A percentile compares a stretch with the other conserved stretches of the same genome.
Evolutionary conservation across 192 early-diverging fungal genomes (phyloP).

Genomic region (Umbelopsis isabellina): DNA sequence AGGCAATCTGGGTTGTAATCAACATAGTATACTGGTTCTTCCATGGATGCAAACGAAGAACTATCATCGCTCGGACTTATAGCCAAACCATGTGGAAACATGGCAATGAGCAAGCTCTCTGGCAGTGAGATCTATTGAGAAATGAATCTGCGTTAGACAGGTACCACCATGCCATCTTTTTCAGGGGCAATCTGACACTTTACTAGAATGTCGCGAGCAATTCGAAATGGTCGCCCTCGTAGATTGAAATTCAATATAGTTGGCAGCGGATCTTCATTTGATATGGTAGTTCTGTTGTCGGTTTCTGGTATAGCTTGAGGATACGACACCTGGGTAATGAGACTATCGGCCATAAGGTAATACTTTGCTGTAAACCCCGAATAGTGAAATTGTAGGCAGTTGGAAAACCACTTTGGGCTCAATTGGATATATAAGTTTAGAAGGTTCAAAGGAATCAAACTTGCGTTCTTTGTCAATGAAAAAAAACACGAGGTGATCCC

Average conservation of each 20-base stretch:
- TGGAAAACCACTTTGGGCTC: no score
- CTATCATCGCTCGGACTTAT: slow-evolving; percentile 37
- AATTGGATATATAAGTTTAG: no score
- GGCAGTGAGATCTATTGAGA: slow-evolving; percentile 40
- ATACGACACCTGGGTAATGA: slow-evolving; percentile 8
- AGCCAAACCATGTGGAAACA: slow-evolving; percentile 67
- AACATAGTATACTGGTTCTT: slow-evolving; percentile 55
- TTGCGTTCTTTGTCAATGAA: no score
- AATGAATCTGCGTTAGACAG: neutral
- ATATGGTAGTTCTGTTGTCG: neutral
- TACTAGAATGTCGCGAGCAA: slow-evolving; percentile 54
- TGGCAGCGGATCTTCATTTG: slow-evolving; percentile 34
- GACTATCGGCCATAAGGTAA: neutral
- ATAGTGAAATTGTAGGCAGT: no score
- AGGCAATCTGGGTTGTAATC: slow-evolving; percentile 61
- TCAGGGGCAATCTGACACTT: neutral
- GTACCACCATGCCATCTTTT: no score
- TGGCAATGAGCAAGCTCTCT: slow-evolving; percentile 62
- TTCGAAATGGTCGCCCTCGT: slow-evolving; percentile 49
- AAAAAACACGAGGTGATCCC: no score
- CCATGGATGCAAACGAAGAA: slow-evolving; percentile 43
- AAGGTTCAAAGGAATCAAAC: no score
- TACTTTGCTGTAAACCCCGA: no score
- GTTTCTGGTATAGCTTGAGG: neutral
- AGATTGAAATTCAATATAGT: slow-evolving; percentile 49